Conservation (phyloP, 2,329 filamentous ascomycete genomes). For the Chaetomiaceae sp. region DNA sequence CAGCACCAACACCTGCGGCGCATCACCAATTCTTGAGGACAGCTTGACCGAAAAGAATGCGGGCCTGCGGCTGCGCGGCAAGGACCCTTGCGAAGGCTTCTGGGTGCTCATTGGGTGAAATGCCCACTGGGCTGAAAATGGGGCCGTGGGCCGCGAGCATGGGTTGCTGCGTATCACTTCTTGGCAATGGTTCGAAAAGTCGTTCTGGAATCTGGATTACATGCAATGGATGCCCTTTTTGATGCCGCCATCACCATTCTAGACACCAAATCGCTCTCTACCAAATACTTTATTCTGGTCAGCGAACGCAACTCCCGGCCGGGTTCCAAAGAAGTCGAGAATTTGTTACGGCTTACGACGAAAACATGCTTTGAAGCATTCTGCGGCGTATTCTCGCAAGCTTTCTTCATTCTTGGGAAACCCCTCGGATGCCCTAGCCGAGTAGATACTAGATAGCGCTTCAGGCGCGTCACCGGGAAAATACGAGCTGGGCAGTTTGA, state of each 20-base stretch:
- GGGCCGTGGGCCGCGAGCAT: background rate
- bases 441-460: slow-evolving; percentile 29
- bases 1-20: slow-evolving; percentile 3
- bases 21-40: slow-evolving; percentile 24
- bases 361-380: slow-evolving; percentile 30
- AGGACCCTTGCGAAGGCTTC: slow-evolving; percentile 6
- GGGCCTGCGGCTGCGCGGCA: background rate
- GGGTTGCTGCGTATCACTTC: background rate
- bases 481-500: too few species aligned
- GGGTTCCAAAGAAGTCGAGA: slow-evolving; percentile 27
- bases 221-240: too few species aligned
- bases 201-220: background rate
- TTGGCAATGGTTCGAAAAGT: background rate
- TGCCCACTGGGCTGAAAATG: background rate
- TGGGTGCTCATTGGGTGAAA: slow-evolving; percentile 3
- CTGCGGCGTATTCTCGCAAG: slow-evolving; percentile 18
- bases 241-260: slow-evolving; percentile 20
- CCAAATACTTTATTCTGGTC: too few species aligned
- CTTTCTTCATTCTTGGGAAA: too few species aligned
- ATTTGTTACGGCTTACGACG: slow-evolving; percentile 22
- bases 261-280: slow-evolving; percentile 21
- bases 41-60: slow-evolving; percentile 27
- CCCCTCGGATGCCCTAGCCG: too few species aligned
- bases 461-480: slow-evolving; percentile 24
- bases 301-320: too few species aligned